Base-by-base conservation (phyloP, 257 asterid genomes). In the Nicotiana knightiana region DNA sequence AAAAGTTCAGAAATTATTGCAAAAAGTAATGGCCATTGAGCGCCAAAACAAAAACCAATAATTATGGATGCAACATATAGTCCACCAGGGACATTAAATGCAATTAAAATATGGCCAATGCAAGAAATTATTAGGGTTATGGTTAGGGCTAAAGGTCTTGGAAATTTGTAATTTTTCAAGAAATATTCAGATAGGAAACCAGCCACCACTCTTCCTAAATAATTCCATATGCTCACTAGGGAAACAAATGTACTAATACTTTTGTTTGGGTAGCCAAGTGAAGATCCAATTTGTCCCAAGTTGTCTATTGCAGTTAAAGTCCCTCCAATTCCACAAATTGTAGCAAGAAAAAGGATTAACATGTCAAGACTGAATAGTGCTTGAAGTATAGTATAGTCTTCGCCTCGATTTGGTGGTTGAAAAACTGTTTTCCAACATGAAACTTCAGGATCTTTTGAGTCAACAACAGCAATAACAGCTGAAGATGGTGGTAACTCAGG, bases 21-120 rank as follows among this genome's bases (percentile, higher is more conserved):
- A 68, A 91, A 93, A 0, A 93, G 91, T 61, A 93, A 51, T 15
- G 97, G 97, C 97, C 97, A 92, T 81, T 93, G 97, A 1, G 97
- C 97, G 0, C 97, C 97, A 82, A 93, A 93, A 67, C 97, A 93
- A 84, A 93, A 93, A 9, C 97, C 97, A 67, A 93, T 93, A 12
- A 93, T 86, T 43, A 93, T 93, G 0, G 97, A 93, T 6, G 98
- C 96, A 4, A 92, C 18, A 70, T 93, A 93, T 1, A 93, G 90
- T 26, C 96, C 97, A 68, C 87, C 88, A 1, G 87, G 87, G 24
- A 91, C 93, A 21, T 85, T 83, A 75, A 92, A 91, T 1, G 97
- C 98, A 39, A 93, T 92, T 35, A 92, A 53, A 0, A 92, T 53
- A 66, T 93, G 98, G 1, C 98, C 98, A 1, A 86, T n/a, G 82